Conservation (phyloP, 2,329 filamentous ascomycete species). For the Arthrinium phaeospermum region DNA sequence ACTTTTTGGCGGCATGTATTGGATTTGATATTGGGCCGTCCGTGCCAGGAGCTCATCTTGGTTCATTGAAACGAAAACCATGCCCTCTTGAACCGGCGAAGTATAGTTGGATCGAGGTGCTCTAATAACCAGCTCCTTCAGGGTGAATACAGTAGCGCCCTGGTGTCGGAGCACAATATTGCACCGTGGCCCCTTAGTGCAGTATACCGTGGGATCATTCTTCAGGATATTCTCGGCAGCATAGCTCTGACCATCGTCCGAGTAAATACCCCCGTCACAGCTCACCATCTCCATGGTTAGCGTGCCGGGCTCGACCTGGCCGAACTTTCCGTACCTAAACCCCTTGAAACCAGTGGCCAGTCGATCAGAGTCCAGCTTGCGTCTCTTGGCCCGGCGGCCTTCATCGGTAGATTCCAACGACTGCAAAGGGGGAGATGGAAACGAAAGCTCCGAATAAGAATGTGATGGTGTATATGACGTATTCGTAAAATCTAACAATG, state of each 20-base stretch:
- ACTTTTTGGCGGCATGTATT: conserved; percentile 54
- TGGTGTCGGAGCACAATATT: conserved; percentile 86
- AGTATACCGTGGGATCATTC: conserved; percentile 85
- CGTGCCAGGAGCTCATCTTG: conserved; percentile 75
- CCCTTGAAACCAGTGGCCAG: conserved; percentile 54
- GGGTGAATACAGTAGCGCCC: conserved; percentile 78
- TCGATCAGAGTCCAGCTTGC: conserved; percentile 72
- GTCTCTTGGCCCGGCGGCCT: conserved; percentile 65
- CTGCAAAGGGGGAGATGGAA: conserved; percentile 33
- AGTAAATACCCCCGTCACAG: conserved; percentile 81
- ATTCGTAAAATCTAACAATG: conserved; percentile 34
- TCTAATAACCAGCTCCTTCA: conserved; percentile 88
- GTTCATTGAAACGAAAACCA: conserved; percentile 90
- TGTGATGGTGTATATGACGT: conserved; percentile 26
- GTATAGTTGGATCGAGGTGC: conserved; percentile 83
- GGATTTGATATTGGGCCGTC: conserved; percentile 77
- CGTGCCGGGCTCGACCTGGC: conserved; percentile 82
- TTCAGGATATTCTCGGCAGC: conserved; percentile 81
- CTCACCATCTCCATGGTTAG: conserved; percentile 87
- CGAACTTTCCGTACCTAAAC: conserved; percentile 84
- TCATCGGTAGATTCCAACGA: conserved; percentile 36
- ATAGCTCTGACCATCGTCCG: conserved; percentile 64
- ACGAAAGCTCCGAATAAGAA: conserved; percentile 33
- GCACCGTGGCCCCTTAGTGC: conserved; percentile 85
- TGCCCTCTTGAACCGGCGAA: conserved; percentile 88